Conservation (phyloP, 2,329 filamentous ascomycete genomes). For the Colletotrichum limetticola region DNA sequence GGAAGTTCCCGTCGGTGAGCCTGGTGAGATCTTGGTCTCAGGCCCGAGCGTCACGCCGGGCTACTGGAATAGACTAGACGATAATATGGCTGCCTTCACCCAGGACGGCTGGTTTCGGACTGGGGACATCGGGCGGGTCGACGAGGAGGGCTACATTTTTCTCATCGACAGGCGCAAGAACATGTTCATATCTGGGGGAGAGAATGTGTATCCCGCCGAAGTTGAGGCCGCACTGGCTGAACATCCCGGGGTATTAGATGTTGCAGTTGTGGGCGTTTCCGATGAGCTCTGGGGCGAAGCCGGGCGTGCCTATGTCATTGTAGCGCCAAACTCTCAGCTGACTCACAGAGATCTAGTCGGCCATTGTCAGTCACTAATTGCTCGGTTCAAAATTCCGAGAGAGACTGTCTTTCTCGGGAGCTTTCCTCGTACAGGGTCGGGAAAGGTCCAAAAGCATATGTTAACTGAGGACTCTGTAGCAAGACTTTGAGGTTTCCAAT, state of each 20-base stretch:
- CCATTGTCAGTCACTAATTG: conserved; percentile 12
- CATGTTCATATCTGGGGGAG: conserved; percentile 32
- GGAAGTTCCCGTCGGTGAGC: conserved; percentile 3
- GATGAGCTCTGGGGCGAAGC: conserved; percentile 28
- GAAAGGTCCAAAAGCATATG: conserved; percentile 27
- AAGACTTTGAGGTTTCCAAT: neutral
- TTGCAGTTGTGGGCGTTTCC: conserved; percentile 15
- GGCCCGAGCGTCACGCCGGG: conserved; percentile 21
- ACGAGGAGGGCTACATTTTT: conserved; percentile 24
- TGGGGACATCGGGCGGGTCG: conserved; percentile 29
- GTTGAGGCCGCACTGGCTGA: conserved; percentile 15
- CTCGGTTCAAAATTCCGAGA: conserved; percentile 22
- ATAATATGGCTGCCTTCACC: conserved; percentile 19
- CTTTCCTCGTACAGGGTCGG: conserved; percentile 23
- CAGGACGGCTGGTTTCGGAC: conserved; percentile 31
- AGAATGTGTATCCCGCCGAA: conserved; percentile 32
- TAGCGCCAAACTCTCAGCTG: neutral
- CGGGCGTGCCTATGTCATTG: conserved; percentile 23
- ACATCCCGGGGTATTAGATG: conserved; percentile 20
- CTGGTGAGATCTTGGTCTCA: conserved; percentile 25
- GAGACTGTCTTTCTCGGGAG: conserved; percentile 16
- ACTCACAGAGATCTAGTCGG: neutral
- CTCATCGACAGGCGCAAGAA: conserved; percentile 25
- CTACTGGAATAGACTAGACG: conserved; percentile 28
- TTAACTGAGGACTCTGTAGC: conserved; percentile 1